Evolutionary conservation across 805 yeast species (phyloP), one percentile per base, ranked within the genome.

Genomic region (Groenewaldozyma salmanticensis): DNA sequence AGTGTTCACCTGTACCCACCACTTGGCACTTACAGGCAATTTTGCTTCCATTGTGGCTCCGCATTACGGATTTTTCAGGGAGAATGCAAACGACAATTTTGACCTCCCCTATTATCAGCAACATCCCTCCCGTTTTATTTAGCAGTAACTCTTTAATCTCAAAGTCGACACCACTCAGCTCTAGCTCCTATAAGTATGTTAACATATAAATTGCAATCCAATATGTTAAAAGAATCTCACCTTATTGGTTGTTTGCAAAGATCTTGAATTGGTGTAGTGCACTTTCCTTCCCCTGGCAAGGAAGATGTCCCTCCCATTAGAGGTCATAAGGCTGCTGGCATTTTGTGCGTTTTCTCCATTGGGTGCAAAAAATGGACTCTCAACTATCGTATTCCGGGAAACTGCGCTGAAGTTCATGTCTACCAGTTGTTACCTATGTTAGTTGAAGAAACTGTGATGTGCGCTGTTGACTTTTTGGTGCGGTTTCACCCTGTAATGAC

Each of bases 111-210:
- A 63, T 54, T 2, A 65, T 50, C 2, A 74, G 76, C 38, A 75
- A 43, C 4, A 67, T 54, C 0, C 67, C 60, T 3, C 71, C 75
- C 29, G 65, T 52, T 3, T 51, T 42, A 51, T 74, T 74, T 40
- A 70, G 43, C 17, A 51, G 50, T 17, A 74, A 38, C 0, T 59
- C 57, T 3, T 49, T 44, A 21, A 71, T 65, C 16, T 53, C 54
- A 42, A 61, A 62, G 9, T 57, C 57, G 21, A 57, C 29, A 24
- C 13, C 11, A 24, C 13, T 35, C 3, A 21, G 21, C 13, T 50
- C 46, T 11, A 39, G 11, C 58, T 21, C 32, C 40, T 37, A 31
- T 45, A 40, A 9, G n/a, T 13, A 21, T 7, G 7, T n/a, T n/a
- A n/a, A n/a, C n/a, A n/a, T n/a, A n/a, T n/a, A n/a, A n/a, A n/a